Base-by-base conservation (phyloP, 345 rosid genomes). In the Murraya koenigii region DNA sequence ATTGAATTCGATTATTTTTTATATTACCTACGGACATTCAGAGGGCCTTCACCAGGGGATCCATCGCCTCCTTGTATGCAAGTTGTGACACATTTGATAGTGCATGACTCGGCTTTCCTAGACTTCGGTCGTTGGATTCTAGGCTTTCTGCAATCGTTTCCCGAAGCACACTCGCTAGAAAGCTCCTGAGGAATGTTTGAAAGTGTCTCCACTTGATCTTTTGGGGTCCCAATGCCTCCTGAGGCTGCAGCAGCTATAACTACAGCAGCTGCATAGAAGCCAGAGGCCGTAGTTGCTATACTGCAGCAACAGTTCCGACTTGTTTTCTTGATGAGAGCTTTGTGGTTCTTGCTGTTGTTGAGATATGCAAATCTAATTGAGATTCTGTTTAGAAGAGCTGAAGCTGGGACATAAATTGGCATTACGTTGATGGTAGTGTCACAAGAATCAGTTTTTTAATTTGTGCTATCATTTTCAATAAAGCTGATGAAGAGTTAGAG, bases 121-220 rank as follows among this genome's bases (percentile, higher is more conserved):
- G 98, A 90, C 79, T 92, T 92, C 8, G 99, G 98, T 25, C 88
- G 79, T 76, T 95, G 97, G 56, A 95, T 92, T 82, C 94, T 91
- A 44, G 92, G 85, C 86, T 88, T 95, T 79, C 82, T 85, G 80
- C 98, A 93, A 72, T 93, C 98, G 56, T 87, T 86, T 6, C 79
- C 63, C 9, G 63, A 52, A 6, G 82, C 59, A 68, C 92, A 88
- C 66, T 77, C 97, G 1, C 97, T 90, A 0, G 97, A 92, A 35
- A 95, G 86, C 72, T 86, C 87, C 81, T 90, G 96, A 49, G 99
- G 99, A 66, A 95, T 81, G 82, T 93, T 93, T 0, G 89, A 79
- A 7, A 93, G 80, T 14, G 99, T 93, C 75, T 91, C 89, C 0
- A 80, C 86, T 17, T 36, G 41, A 11, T 89, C 90, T 23, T 75